Percentiles rank a stretch among this genome's conserved stretches.
Evolutionary conservation across 2,329 filamentous ascomycete genomes (phyloP).

Genomic region (Paramyrothecium roridum): DNA sequence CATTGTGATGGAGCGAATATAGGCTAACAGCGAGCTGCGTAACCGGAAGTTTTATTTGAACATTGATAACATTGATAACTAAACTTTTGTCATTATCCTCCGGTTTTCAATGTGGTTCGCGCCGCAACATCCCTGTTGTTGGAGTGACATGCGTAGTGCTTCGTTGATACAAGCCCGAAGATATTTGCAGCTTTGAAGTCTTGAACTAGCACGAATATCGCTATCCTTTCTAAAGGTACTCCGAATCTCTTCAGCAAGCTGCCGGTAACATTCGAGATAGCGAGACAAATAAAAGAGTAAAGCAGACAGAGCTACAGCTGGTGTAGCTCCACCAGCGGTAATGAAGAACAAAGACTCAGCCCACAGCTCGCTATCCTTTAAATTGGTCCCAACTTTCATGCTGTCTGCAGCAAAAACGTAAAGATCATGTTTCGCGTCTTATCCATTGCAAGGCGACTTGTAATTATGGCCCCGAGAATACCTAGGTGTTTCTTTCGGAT

Average conservation of each 20-base stretch:
- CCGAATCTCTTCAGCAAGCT: not conserved
- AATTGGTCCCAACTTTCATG: not conserved
- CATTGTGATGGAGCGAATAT: conserved; percentile 2
- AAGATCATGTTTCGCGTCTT: not conserved
- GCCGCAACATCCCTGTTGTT: not conserved
- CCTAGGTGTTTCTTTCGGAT: not conserved
- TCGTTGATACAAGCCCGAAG: not conserved
- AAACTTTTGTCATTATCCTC: not conserved
- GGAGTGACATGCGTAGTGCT: not conserved
- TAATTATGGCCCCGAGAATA: not conserved
- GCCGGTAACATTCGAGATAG: not conserved
- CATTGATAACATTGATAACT: not conserved
- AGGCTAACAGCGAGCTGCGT: not conserved
- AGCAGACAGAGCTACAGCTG: not conserved
- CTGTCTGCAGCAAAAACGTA: not conserved
- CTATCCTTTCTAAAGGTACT: not conserved
- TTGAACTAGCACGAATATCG: not conserved
- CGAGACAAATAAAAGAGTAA: not conserved
- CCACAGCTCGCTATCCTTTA: not conserved
- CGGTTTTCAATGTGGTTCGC: not conserved
- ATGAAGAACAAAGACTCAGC: not conserved
- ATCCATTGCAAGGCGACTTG: not conserved
- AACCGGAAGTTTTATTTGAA: not conserved
- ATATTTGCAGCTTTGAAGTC: not conserved
- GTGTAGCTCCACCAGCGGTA: not conserved